phyloP scores from a whole-genome alignment of 2,329 filamentous ascomycete species.

The Trichophyton simii region DNA sequence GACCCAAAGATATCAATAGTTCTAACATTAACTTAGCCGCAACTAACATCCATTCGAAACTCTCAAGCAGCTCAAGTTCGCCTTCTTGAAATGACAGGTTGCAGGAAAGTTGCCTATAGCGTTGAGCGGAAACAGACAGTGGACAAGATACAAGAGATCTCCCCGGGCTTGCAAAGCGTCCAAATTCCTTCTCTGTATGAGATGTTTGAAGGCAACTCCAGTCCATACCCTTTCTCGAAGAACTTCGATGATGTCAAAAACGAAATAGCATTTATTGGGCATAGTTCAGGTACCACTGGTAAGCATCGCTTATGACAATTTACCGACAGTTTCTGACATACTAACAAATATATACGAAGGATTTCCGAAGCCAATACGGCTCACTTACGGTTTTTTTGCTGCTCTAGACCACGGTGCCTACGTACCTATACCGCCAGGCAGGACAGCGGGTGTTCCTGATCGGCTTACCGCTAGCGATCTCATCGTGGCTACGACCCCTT shows the following conservation, averaged over 20 bases:
- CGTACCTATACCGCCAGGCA: slow-evolving; percentile 13
- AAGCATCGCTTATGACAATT: not conserved
- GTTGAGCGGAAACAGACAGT: not conserved
- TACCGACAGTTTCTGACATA: not conserved
- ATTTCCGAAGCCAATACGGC: slow-evolving; percentile 20
- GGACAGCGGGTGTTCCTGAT: slow-evolving; percentile 9
- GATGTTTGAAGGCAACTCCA: not conserved
- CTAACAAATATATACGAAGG: not conserved
- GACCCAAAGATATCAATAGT: not conserved
- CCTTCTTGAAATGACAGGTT: not conserved
- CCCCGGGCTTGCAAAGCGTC: not conserved
- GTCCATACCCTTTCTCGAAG: not conserved
- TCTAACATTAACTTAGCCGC: slow-evolving; percentile 16
- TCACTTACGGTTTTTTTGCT: slow-evolving; percentile 16
- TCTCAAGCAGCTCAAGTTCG: slow-evolving; percentile 14
- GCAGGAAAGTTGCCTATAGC: not conserved
- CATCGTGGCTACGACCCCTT: slow-evolving; percentile 15
- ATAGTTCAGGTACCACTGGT: not conserved
- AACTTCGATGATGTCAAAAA: not conserved
- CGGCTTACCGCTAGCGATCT: slow-evolving; percentile 11
- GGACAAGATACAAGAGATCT: not conserved
- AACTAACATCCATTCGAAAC: slow-evolving; percentile 17
- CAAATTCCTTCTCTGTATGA: not conserved
- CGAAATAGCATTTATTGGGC: not conserved
- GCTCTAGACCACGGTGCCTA: slow-evolving; percentile 14